Evolutionary conservation across 257 asterid species (phyloP).

Genomic region (Fraxinus cuspidata): DNA sequence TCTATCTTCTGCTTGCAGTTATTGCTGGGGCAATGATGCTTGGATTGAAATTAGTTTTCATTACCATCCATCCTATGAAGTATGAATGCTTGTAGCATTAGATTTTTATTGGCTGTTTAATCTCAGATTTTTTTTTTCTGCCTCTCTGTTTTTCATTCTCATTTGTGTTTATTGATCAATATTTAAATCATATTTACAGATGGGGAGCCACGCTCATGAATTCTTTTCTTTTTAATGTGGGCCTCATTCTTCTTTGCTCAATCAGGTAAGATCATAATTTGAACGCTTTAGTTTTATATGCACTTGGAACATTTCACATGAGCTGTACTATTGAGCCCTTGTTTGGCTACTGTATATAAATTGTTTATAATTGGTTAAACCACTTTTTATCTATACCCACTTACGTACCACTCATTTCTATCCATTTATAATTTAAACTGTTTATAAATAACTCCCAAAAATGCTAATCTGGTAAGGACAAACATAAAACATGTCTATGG

Average conservation of each 20-base stretch:
- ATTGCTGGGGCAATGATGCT: constrained; percentile 99
- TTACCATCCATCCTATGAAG: constrained; percentile 92
- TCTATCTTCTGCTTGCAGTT: constrained; percentile 94
- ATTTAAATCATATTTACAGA: constrained; percentile 39
- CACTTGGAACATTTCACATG: constrained; percentile 7
- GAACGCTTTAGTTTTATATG: constrained; percentile 14
- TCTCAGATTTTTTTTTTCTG: not conserved
- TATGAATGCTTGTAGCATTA: not conserved
- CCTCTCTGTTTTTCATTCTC: not conserved
- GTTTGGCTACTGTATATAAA: too few relatives aligned
- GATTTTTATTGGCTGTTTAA: not conserved
- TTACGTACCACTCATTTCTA: too few relatives aligned
- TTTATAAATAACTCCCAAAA: too few relatives aligned
- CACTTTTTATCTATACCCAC: too few relatives aligned
- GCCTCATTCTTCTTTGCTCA: constrained; percentile 89
- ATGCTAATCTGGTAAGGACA: not conserved
- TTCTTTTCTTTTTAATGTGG: constrained; percentile 90
- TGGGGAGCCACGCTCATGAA: constrained; percentile 97
- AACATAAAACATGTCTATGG: not conserved
- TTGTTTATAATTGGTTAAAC: too few relatives aligned
- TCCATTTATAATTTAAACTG: too few relatives aligned
- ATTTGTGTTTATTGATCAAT: constrained; percentile 23
- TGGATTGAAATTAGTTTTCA: constrained; percentile 84
- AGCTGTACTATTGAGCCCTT: not conserved
- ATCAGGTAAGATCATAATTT: constrained; percentile 59